Evolutionary conservation across 129 eudicot species (phyloP), one percentile per base, ranked within the genome.

Genomic region (Logfia minima): DNA sequence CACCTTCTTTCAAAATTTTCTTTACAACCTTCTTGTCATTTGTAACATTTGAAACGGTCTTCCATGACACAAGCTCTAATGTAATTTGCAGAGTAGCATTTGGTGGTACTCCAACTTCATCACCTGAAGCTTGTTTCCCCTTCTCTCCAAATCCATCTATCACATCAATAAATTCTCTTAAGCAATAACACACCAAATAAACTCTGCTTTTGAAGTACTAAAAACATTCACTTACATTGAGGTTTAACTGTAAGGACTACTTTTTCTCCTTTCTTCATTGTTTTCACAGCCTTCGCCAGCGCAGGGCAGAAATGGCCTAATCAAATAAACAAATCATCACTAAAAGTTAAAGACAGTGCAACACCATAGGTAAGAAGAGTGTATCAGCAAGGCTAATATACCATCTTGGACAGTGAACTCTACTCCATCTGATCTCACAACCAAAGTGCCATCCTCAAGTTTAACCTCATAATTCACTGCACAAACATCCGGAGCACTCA

Each of bases 241-340:
- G 96, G 97, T 61, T 88, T 95, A 24, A 89, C 99, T 0, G 88
- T 80, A n/a, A 95, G 88, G 32, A 85, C 53, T 52, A 69, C 97
- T 75, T 86, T 89, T 79, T 95, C 97, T 21, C 92, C 99, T 82
- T 89, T 95, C 95, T 95, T 95, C 99, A 95, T 92, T 10, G 99
- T 95, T 71, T 92, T 95, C 53, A 95, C 88, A 43, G 97, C 97
- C 82, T 82, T 92, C 3, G 95, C 75, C 29, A 95, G 48, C 1
- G 95, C 99, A 83, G 99, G 96, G 70, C 99, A 95, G 26, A 92
- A 90, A 31, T 83, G 89, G 21, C 97, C 98, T 91, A 69, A 39
- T 41, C 28, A 19, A 18, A 53, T 17, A 19, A 60, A 37, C 52
- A 79, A 8, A 35, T 76, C 6, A 72, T 61, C 51, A 26, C 32